Base-by-base conservation (phyloP, 306 rosid genomes). In the Lathyrus oleraceus region DNA sequence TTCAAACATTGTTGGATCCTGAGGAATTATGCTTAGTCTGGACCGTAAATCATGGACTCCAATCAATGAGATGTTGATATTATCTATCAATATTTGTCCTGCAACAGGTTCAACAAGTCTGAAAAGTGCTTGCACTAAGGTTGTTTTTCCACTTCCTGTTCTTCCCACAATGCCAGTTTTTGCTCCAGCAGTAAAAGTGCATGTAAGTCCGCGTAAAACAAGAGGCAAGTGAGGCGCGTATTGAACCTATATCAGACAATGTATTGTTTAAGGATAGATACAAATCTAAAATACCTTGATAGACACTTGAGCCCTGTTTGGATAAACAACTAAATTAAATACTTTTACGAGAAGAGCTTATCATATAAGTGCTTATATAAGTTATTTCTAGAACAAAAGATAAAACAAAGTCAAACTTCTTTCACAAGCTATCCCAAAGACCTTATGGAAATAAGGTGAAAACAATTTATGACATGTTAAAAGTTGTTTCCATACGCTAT, bases 1-100 rank as follows among this genome's bases (percentile, higher is more conserved):
- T 81, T 86, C 91, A 81, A 92, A 92, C 98, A 92, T 92, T 44
- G 96, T 92, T 67, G 98, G 96, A 75, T 92, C 98, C 67, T 89
- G 96, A 84, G 98, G 95, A 68, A 89, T 92, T 60, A 92, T 87
- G 81, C 98, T 92, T 20, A 89, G 78, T 78, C 77, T 83, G 5
- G 85, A 89, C 68, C 92, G 51, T 67, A 92, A 74, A 83, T 92
- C 88, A 35, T 89, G 96, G 63, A 92, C 67, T 40, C 95, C 96
- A 28, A 89, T 80, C 4, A 58, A 73, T 23, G 85, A 72, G 74
- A 86, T 89, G 68, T 82, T 62, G 36, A 85, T 79, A 61, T 69
- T 73, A 59, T 92, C 96, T 67, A 92, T 85, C 59, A 83, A 52
- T 30, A 92, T 85, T 80, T 78, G 14, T 78, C 84, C 88, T 66